Evolutionary conservation across 2,329 filamentous ascomycete species (phyloP).

Genomic region (Didymella arachidicola): DNA sequence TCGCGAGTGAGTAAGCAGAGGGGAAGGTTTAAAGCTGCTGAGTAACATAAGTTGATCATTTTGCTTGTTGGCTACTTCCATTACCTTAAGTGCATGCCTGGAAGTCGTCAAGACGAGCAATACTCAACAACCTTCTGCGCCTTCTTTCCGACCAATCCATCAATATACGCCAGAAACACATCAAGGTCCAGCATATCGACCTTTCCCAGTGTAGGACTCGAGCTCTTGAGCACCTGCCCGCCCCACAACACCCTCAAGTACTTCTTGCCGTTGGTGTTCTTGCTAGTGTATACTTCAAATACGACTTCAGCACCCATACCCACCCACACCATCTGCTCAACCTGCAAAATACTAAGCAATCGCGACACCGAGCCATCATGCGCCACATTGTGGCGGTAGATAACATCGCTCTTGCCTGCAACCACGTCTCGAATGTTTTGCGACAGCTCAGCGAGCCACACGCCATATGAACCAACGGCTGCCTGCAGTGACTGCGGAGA

Average conservation of each 20-base stretch:
- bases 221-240: constrained; percentile 71
- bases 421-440: constrained; percentile 64
- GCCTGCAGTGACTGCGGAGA: constrained; percentile 67
- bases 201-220: constrained; percentile 70
- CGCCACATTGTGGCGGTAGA: constrained; percentile 79
- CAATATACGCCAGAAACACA: constrained; percentile 72
- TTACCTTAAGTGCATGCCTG: too few species aligned
- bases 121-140: constrained; percentile 53
- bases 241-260: constrained; percentile 76
- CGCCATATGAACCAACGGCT: constrained; percentile 69
- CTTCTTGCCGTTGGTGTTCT: constrained; percentile 25
- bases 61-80: background rate
- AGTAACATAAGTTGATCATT: background rate
- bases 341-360: constrained; percentile 73
- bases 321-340: constrained; percentile 82
- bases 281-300: constrained; percentile 70
- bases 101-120: constrained; percentile 18
- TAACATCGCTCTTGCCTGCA: constrained; percentile 42
- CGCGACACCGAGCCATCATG: constrained; percentile 78
- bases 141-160: constrained; percentile 69
- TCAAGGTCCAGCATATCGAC: constrained; percentile 76
- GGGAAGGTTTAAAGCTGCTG: background rate
- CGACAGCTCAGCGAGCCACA: constrained; percentile 77
- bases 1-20: background rate
- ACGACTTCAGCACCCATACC: constrained; percentile 83